A percentile compares a stretch with the other conserved stretches of the same genome.
phyloP scores from a whole-genome alignment of 1,139 yeast genomes.

The Meyerozyma carpophila region DNA sequence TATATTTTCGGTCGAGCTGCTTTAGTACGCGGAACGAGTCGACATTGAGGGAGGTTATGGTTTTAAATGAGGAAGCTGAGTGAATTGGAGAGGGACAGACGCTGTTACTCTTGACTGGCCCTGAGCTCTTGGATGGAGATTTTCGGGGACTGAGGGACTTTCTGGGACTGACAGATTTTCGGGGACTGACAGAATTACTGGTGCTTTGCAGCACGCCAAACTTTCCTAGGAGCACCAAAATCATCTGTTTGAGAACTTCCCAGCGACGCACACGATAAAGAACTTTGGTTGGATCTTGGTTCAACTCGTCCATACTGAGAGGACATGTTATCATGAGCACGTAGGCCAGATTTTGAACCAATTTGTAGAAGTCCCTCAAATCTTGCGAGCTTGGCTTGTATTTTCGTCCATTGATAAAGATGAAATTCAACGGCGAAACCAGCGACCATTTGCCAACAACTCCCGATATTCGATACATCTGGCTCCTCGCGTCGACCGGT shows the following conservation, averaged over 20 bases:
- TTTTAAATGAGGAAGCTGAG: neutral
- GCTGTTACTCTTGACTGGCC: neutral
- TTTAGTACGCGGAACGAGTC: slow-evolving; percentile 14
- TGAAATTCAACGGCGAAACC: neutral
- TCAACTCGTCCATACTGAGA: slow-evolving; percentile 24
- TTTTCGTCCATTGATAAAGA: neutral
- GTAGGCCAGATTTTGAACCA: slow-evolving; percentile 14
- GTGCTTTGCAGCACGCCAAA: neutral
- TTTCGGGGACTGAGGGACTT: neutral
- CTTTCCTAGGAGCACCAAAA: slow-evolving; percentile 18
- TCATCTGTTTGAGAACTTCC: slow-evolving; percentile 21
- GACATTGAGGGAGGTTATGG: neutral
- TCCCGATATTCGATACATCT: neutral
- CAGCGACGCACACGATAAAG: slow-evolving; percentile 7
- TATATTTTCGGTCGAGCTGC: slow-evolving; percentile 60
- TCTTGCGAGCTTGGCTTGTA: neutral
- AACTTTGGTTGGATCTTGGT: slow-evolving; percentile 39
- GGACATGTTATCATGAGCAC: slow-evolving; percentile 30
- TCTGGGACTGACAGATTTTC: neutral
- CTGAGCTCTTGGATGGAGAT: neutral
- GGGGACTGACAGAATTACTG: neutral
- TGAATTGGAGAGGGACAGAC: neutral
- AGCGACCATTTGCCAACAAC: neutral
- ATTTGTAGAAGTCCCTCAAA: slow-evolving; percentile 3
- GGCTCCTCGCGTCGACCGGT: neutral